Percentiles rank a stretch among this genome's conserved stretches.
Conservation (phyloP, 1,284 basidiomycete genomes). For the Xerocomus amazonicus region DNA sequence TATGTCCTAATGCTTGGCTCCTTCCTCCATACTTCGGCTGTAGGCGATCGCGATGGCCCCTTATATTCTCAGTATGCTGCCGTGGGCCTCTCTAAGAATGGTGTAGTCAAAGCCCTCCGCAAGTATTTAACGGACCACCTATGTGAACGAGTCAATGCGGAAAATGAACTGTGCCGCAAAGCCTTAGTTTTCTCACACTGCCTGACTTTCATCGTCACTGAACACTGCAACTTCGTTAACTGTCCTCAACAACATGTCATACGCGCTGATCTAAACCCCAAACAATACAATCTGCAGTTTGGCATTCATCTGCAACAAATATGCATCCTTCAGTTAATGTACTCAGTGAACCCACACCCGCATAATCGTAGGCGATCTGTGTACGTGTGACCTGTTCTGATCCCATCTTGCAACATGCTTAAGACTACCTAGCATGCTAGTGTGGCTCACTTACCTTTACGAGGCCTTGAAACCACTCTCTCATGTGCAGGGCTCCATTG, state of each 20-base stretch:
- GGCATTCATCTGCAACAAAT: slow-evolving; percentile 48
- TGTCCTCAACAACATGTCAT: slow-evolving; percentile 42
- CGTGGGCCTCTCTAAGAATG: slow-evolving; percentile 5
- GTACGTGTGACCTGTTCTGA: slow-evolving; percentile 16
- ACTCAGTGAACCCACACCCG: slow-evolving; percentile 18
- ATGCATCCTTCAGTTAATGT: slow-evolving; percentile 38
- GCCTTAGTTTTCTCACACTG: slow-evolving; percentile 41
- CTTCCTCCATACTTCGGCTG: slow-evolving; percentile 22
- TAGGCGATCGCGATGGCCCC: slow-evolving; percentile 2
- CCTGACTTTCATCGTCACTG: slow-evolving; percentile 33
- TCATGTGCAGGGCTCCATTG: slow-evolving; percentile 36
- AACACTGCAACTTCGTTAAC: slow-evolving; percentile 33
- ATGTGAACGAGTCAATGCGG: slow-evolving; percentile 29
- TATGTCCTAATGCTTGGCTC: slow-evolving; percentile 28
- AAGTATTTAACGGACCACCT: slow-evolving; percentile 30
- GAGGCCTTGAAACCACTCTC: slow-evolving; percentile 40
- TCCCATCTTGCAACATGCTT: not conserved
- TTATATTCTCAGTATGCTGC: not conserved
- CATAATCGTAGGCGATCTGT: slow-evolving; percentile 3
- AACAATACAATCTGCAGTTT: slow-evolving; percentile 40
- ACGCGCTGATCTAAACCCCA: slow-evolving; percentile 21
- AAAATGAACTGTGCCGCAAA: slow-evolving; percentile 34
- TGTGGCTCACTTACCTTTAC: slow-evolving; percentile 39
- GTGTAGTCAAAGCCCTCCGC: slow-evolving; percentile 15
- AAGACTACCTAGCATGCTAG: slow-evolving; percentile 6